Evolutionary conservation across 202 grass and related monocot genomes (phyloP), one percentile per base, ranked within the genome.

Genomic region (Musa balbisiana): DNA sequence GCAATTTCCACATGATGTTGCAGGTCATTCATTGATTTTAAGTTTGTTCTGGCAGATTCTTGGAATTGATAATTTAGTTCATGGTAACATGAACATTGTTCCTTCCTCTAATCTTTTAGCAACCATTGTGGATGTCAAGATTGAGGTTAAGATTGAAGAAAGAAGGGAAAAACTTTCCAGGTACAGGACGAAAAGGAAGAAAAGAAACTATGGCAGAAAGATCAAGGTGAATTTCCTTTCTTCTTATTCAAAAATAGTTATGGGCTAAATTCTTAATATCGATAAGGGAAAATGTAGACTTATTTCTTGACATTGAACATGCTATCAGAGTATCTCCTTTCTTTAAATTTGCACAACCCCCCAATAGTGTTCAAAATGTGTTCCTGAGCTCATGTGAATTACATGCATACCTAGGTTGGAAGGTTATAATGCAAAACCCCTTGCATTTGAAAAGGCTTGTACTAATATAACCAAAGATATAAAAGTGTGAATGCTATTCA

Each of bases 1-100:
- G 51, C 71, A 73, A 73, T 55, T 72, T 55, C 49, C 71, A 16
- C 71, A 73, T 51, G 71, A 73, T 73, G 19, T 73, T 73, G 51
- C 51, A 73, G 71, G 11, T 55, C 71, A 75, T 62, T 43, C n/a
- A 75, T 75, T 62, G 26, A 75, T 75, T 51, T 75, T 75, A 20
- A 25, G 49, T 52, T 72, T 49, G 27, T 75, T 75, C 55, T 75
- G 24, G 25, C 73, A 75, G 73, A 62, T 27, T 62, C 55, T 75
- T 75, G 55, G 55, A 63, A 62, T 15, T 62, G 51, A 63, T 62
- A 22, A 62, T 16, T 49, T 56, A 14, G 56, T 62, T 14, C 11
- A 60, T 63, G 54, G 56, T 75, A 50, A 51, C 55, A 22, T 22
- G 54, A 62, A 50, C 55, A 62, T 9, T 49, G 54, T 9, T 75